These are phyloP conservation scores for Aureobasidium namibiae DNA, from an alignment of 2,329 filamentous ascomycete species.

Conservation along the genomic window DNA sequence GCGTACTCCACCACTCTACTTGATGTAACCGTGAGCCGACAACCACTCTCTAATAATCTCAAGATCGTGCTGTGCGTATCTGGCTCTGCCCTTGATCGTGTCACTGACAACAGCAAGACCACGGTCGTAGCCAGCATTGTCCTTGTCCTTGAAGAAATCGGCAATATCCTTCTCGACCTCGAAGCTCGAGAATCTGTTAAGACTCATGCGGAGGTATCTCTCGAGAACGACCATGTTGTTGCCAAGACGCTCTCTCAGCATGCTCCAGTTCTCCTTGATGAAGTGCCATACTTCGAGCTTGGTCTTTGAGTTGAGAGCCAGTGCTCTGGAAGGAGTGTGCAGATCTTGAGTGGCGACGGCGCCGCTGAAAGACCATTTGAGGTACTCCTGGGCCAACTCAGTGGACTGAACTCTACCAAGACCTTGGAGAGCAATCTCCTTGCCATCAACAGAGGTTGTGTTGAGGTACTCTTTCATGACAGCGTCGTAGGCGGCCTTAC, in stretches of 20 bases:
- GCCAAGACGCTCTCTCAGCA: constrained; percentile 62
- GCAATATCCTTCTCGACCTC: constrained; percentile 67
- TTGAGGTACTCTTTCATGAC: constrained; percentile 79
- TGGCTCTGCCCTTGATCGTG: constrained; percentile 72
- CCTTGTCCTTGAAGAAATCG: constrained; percentile 76
- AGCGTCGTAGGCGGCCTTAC: constrained; percentile 59
- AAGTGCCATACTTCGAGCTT: constrained; percentile 77
- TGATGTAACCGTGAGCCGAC: constrained; percentile 47
- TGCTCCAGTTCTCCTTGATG: constrained; percentile 74
- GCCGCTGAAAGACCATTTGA: constrained; percentile 71
- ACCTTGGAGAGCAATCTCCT: constrained; percentile 71
- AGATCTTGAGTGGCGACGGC: constrained; percentile 81
- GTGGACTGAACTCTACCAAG: constrained; percentile 66
- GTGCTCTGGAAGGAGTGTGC: constrained; percentile 66
- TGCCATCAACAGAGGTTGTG: constrained; percentile 81
- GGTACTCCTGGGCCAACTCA: constrained; percentile 58
- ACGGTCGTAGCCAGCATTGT: constrained; percentile 78
- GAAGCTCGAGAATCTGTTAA: constrained; percentile 69
- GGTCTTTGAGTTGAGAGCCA: constrained; percentile 65
- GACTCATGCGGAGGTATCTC: constrained; percentile 70
- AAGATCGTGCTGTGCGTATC: constrained; percentile 72
- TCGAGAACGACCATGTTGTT: constrained; percentile 82
- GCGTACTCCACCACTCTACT: not conserved
- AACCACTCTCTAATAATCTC: constrained; percentile 73
- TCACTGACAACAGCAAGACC: constrained; percentile 80